Base-by-base conservation (phyloP, 345 rosid genomes). In the Brassica incana region DNA sequence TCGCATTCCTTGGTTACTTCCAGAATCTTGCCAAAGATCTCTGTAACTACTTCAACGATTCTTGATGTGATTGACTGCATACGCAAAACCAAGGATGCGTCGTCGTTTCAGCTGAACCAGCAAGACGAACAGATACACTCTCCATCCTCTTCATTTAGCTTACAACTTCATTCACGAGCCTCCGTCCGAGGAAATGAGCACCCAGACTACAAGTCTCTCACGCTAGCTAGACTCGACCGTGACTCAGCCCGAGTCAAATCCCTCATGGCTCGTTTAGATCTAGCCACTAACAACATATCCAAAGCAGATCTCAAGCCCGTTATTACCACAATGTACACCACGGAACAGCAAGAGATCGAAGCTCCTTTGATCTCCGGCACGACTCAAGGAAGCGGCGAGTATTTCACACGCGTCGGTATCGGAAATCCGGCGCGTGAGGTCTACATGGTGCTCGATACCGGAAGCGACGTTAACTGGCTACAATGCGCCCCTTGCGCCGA, bases 351-450 rank as follows among this genome's bases (percentile, higher is more conserved):
- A 63, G 79, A 62, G 18, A 80, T 83, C 0, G 86, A 88, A 78
- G 80, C 88, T 38, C 96, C 96, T 11, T 27, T 94, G 61, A 82
- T 90, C 14, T 94, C 99, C 0, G 97, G 97, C 2, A 73, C 90
- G 6, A 88, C 90, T 73, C 97, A 90, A 69, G 99, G 99, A 67
- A 94, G 97, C 40, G 99, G 99, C 20, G 99, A 92, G 91, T 94
- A 92, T 71, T 94, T 94, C 84, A 83, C 97, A 68, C 88, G 99
- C 74, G 76, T 91, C 4, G 95, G 94, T 20, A 85, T 95, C 56
- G 99, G 99, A 0, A 86, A 81, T 27, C 99, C 99, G 40, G 80
- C 94, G 72, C 91, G 83, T 77, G 83, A 83, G 11, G 87, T 85
- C 3, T 90, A 92, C 69, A 74, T 94, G 91, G 96, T 94, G 16